phyloP scores from a whole-genome alignment of 1,139 yeast genomes.

The Trichomonascaceae sp. region DNA sequence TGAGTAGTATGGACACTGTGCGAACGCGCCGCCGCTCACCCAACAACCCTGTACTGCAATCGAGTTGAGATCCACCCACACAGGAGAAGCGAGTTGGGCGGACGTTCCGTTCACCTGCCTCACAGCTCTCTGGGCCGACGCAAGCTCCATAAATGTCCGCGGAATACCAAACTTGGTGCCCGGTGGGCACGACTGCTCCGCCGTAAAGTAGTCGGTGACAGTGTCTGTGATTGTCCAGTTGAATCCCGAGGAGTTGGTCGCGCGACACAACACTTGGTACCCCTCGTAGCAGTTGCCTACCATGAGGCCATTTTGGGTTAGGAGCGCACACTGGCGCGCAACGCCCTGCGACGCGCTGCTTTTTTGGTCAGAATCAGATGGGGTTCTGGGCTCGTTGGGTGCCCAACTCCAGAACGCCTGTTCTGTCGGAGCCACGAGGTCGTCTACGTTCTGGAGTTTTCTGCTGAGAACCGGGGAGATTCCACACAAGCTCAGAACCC shows the following conservation, averaged over 20 bases:
- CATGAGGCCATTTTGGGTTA: conserved; percentile 38
- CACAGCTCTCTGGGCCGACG: conserved; percentile 18
- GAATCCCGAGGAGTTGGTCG: conserved; percentile 17
- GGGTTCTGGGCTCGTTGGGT: conserved; percentile 35
- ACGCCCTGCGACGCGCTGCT: conserved; percentile 16
- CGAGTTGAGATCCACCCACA: conserved; percentile 83
- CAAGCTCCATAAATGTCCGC: conserved; percentile 35
- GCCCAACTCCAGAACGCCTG: conserved; percentile 63
- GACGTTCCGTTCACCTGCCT: conserved; percentile 5
- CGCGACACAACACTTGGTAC: conserved; percentile 45
- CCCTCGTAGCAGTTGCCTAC: conserved; percentile 51
- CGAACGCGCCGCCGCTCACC: conserved; percentile 74
- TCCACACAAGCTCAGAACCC: conserved; percentile 38
- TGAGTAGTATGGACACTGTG: conserved; percentile 58
- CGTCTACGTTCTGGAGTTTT: conserved; percentile 11
- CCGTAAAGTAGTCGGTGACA: conserved; percentile 39
- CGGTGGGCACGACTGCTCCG: conserved; percentile 36
- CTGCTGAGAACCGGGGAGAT: conserved; percentile 43
- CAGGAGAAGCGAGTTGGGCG: too few relatives aligned
- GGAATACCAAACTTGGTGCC: conserved; percentile 49
- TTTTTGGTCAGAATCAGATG: conserved; percentile 6
- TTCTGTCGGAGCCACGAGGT: conserved; percentile 9
- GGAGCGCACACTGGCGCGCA: conserved; percentile 51
- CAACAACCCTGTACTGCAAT: conserved; percentile 64
- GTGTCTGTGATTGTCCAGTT: conserved; percentile 36